These are phyloP conservation scores for Dictyostelium intermedium DNA, from an alignment of 78 protist genomes.

Conservation along the genomic window DNA sequence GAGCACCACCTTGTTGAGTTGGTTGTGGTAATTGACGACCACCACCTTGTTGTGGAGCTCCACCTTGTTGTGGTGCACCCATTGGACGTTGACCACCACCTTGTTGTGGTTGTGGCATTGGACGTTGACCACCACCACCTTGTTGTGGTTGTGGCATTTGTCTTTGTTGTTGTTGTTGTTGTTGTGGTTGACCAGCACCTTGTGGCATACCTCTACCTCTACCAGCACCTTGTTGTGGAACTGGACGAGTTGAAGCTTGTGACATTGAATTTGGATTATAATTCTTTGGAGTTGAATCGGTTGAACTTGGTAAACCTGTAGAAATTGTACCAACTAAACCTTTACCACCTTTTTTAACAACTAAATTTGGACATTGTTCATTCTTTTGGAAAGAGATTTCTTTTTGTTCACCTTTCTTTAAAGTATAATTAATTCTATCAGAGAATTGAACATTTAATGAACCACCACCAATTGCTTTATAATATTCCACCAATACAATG, in stretches of 20 bases:
- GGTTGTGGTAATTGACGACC: constrained; percentile 16
- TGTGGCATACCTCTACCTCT: constrained; percentile 24
- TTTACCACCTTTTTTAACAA: constrained; percentile 74
- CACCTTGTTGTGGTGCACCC: constrained; percentile 49
- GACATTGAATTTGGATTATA: constrained; percentile 74
- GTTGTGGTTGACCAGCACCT: constrained; percentile 1
- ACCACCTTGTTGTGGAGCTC: constrained; percentile 7
- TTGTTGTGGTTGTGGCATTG: not conserved
- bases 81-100: constrained; percentile 51
- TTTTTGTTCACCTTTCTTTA: constrained; percentile 73
- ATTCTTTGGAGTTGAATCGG: constrained; percentile 84
- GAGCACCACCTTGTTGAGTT: not conserved
- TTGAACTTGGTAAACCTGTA: constrained; percentile 69
- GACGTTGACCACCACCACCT: constrained; percentile 10
- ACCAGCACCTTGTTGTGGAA: constrained; percentile 36
- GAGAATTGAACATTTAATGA: constrained; percentile 63
- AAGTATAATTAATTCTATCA: constrained; percentile 66
- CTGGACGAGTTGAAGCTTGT: not conserved
- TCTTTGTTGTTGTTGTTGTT: constrained; percentile 27
- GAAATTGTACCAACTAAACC: constrained; percentile 65
- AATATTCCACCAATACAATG: constrained; percentile 62
- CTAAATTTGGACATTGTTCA: constrained; percentile 39
- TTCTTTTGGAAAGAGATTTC: constrained; percentile 44
- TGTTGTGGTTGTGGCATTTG: not conserved
- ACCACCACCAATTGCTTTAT: constrained; percentile 45